Base-by-base conservation (phyloP, 805 yeast genomes). In the Lipomyces oligophaga region DNA sequence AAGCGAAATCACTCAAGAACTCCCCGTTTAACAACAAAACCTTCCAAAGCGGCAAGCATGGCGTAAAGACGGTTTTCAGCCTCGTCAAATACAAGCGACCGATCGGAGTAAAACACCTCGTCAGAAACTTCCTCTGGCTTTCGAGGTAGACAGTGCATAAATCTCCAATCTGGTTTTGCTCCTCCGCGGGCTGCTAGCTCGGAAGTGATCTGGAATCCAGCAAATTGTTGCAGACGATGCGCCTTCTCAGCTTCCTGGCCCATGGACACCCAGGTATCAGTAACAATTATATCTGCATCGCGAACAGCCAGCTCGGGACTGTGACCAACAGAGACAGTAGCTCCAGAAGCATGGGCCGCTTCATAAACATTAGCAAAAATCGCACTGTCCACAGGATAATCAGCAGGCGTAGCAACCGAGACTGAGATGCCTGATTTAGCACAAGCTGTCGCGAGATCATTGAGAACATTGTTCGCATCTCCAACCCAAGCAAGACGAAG, bases 251-350 rank as follows among this genome's bases (percentile, higher is more conserved):
- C 70, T 66, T 93, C 98, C 71, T 93, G 89, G 47, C 98, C 98
- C 98, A 93, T 93, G 1, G 97, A 90, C 20, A 93, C 79, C 80
- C 95, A 93, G 2, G 98, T 93, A 61, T 93, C 98, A 13, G 98
- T 93, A 36, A 90, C 97, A 28, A 93, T 66, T 33, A 93, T 74
- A 61, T 90, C 78, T 3, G 97, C 87, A 56, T 74, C 73, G 43
- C 74, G 72, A 41, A 87, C 77, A 0, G 97, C 96, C 21, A 61
- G 71, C n/a, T 69, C 60, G 3, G 97, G 93, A 59, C 85, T 86
- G 56, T 85, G 80, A 3, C 82, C 75, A 6, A 80, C 61, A 56
- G 75, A 79, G 46, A 86, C 73, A 3, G 60, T 52, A 8, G 63
- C 57, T 15, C 47, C 54, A 22, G 37, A 19, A 20, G 26, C 44